Base-by-base conservation (phyloP, 805 yeast species). In the Candida saitoana region DNA sequence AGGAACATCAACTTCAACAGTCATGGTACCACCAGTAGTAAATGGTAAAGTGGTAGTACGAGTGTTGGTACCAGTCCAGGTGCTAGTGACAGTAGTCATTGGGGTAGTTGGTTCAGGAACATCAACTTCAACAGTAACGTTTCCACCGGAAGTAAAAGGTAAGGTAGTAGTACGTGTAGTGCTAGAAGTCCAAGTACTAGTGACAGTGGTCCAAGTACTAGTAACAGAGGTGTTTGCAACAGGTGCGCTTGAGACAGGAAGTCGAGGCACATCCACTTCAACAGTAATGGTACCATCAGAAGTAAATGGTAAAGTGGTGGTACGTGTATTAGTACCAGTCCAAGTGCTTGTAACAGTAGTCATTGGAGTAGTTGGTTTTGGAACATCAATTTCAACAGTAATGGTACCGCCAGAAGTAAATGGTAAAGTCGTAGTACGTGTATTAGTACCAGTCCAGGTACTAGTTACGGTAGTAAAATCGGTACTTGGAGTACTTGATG, bases 281-380 rank as follows among this genome's bases (percentile, higher is more conserved):
- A 46, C 40, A 17, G 34, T 36, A 8, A 49, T 47, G 2, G 51
- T 48, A 5, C 37, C 37, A 11, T 41, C 48, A 11, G 43, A 24
- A 3, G 40, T 24, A 29, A 41, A 29, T 18, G 51, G 39, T 14
- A 20, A 34, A 0, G 55, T 50, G 5, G 45, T 41, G 18, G 41
- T 34, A 1, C 48, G 18, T 6, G 48, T 43, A 4, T 11, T 17
- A 20, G 37, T 18, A 14, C 12, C 43, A 16, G 49, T 43, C 3
- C 37, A 18, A n/a, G 44, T 43, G 12, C 40, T 39, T 33, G 39
- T 45, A 18, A 45, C 46, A 12, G 41, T 32, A n/a, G 47, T 46
- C 5, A 49, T 44, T 2, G 55, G 50, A 11, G 46, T 47, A 5
- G 48, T 41, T 5, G 44, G 53, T 11, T 38, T 47, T 16, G 46